Percentiles rank a stretch among this genome's conserved stretches.
These are phyloP conservation scores for Pleurotus djamor DNA, from an alignment of 768 basidiomycete genomes.

Conservation along the genomic window DNA sequence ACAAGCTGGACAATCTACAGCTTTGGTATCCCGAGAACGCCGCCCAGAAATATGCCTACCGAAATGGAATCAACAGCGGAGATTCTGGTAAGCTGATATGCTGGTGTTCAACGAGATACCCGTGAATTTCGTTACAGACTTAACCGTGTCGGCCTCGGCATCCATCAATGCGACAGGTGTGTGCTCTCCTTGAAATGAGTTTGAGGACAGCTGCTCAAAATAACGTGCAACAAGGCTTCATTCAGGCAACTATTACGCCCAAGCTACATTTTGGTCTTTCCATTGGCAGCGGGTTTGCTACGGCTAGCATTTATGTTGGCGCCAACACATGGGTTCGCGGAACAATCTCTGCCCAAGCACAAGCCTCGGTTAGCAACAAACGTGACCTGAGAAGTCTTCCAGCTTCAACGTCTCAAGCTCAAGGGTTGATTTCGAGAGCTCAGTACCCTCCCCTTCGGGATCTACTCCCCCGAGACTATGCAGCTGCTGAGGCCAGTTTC, in stretches of 20 bases:
- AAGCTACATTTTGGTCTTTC: neutral
- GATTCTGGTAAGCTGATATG: neutral
- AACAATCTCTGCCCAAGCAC: neutral
- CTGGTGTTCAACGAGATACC: neutral
- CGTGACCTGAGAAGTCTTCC: neutral
- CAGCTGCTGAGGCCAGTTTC: neutral
- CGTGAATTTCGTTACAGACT: neutral
- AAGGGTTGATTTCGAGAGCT: neutral
- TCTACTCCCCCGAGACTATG: neutral
- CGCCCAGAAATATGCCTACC: neutral
- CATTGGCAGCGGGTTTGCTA: neutral
- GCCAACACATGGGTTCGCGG: neutral
- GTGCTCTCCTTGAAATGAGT: neutral
- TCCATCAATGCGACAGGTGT: neutral
- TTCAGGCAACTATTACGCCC: neutral
- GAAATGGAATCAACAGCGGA: neutral
- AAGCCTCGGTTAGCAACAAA: neutral
- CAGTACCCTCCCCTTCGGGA: neutral
- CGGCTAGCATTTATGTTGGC: neutral
- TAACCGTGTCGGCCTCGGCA: neutral
- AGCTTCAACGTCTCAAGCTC: neutral
- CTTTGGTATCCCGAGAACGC: neutral
- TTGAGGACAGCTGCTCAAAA: no score
- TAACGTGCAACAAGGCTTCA: neutral
- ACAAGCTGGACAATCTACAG: neutral